Evolutionary conservation across 1,284 basidiomycete genomes (phyloP).

Genomic region (Lentinus polychrous): DNA sequence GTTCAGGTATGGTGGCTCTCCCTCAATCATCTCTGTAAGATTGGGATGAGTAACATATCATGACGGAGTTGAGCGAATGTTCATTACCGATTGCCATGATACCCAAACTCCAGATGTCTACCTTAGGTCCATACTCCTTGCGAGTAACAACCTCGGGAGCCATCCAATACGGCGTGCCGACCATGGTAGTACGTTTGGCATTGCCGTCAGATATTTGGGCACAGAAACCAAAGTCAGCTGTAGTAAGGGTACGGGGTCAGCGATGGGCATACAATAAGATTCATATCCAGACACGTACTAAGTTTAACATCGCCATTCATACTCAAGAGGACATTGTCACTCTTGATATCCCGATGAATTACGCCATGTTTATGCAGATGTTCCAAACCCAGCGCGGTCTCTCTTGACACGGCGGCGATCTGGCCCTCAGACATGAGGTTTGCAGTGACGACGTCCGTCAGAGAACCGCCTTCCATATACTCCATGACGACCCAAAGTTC

Average conservation of each 20-base stretch:
- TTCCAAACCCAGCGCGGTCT: constrained; percentile 86
- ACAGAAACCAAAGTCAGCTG: constrained; percentile 99
- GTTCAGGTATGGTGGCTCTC: constrained; percentile 96
- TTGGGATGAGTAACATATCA: background rate
- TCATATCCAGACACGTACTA: constrained; percentile 52
- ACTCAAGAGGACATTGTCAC: constrained; percentile 91
- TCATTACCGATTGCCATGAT: constrained; percentile 95
- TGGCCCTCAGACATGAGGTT: constrained; percentile 95
- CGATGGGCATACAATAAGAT: background rate
- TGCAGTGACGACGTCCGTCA: constrained; percentile 96
- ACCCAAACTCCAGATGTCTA: constrained; percentile 97
- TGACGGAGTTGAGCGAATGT: background rate
- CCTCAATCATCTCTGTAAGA: constrained; percentile 92
- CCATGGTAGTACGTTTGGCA: constrained; percentile 98
- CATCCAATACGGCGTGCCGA: constrained; percentile 99
- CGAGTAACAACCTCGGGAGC: constrained; percentile 97
- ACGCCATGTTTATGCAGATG: constrained; percentile 93
- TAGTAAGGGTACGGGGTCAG: constrained; percentile 9
- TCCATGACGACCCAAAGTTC: constrained; percentile 99
- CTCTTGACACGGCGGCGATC: constrained; percentile 89
- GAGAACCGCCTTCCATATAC: constrained; percentile 94
- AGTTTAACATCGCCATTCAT: constrained; percentile 95
- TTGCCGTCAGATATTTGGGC: constrained; percentile 92
- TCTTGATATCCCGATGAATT: constrained; percentile 98
- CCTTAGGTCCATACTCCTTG: constrained; percentile 98